Evolutionary conservation across 176 grass and related monocot species (phyloP).

Genomic region (Cymbopogon citratus): DNA sequence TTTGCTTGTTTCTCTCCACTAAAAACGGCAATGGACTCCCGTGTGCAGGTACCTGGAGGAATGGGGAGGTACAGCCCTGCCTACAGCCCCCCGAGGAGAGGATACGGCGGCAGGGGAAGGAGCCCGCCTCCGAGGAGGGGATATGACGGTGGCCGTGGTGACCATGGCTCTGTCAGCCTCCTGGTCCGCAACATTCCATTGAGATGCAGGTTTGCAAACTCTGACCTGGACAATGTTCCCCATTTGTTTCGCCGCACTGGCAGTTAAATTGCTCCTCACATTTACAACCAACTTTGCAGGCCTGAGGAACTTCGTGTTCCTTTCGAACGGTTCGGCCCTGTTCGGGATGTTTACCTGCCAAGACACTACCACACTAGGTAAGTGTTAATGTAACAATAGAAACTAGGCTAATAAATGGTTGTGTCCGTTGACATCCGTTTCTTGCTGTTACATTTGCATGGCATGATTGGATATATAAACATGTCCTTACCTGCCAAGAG

Average conservation of each 20-base stretch:
- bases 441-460: no score
- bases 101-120: slow-evolving; percentile 38
- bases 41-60: not conserved
- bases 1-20: not conserved
- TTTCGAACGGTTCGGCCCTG: slow-evolving; percentile 39
- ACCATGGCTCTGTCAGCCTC: slow-evolving; percentile 48
- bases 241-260: not conserved
- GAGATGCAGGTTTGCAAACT: slow-evolving; percentile 40
- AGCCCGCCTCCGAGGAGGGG: slow-evolving; percentile 25
- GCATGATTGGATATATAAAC: no score
- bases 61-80: slow-evolving; percentile 70
- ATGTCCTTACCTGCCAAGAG: no score
- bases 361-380: slow-evolving; percentile 61
- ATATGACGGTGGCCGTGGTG: not conserved
- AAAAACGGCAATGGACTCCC: no score
- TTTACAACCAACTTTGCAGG: slow-evolving; percentile 29
- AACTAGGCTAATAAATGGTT: no score
- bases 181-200: slow-evolving; percentile 78
- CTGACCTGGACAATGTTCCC: not conserved
- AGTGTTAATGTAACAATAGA: no score
- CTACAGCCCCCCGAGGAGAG: slow-evolving; percentile 34
- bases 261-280: not conserved
- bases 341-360: slow-evolving; percentile 76
- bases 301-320: slow-evolving; percentile 46
- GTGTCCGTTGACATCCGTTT: no score